Evolutionary conservation across 1,139 yeast genomes (phyloP).

Genomic region (Candida buenavistaensis): DNA sequence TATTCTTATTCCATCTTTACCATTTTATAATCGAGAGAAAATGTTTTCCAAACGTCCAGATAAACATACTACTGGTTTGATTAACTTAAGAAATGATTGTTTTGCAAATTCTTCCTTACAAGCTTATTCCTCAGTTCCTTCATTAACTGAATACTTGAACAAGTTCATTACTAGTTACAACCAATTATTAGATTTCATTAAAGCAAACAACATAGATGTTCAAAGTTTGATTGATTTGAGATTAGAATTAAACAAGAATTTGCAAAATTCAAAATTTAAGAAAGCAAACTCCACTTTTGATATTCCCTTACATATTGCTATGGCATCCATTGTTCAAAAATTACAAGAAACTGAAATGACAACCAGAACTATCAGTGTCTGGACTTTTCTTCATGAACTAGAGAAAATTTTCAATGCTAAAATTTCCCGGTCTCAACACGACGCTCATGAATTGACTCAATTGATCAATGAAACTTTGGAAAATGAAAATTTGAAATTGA

Average conservation of each 20-base stretch:
- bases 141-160: constrained; percentile 62
- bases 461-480: constrained; percentile 76
- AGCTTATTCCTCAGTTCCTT: constrained; percentile 73
- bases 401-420: constrained; percentile 78
- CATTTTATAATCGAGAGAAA: constrained; percentile 8
- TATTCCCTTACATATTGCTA: constrained; percentile 56
- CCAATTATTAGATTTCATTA: constrained; percentile 29
- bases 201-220: constrained; percentile 22
- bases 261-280: constrained; percentile 28
- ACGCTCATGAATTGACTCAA: constrained; percentile 90
- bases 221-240: constrained; percentile 18
- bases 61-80: constrained; percentile 76
- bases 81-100: constrained; percentile 84
- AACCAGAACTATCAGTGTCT: constrained; percentile 63
- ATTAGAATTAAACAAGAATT: constrained; percentile 11
- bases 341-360: constrained; percentile 64
- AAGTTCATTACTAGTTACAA: constrained; percentile 30
- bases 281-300: constrained; percentile 28
- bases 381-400: constrained; percentile 73
- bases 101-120: constrained; percentile 92
- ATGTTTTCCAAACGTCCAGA: constrained; percentile 65
- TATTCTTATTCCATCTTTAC: constrained; percentile 25
- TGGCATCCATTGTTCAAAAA: constrained; percentile 53
- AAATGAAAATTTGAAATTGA: constrained; percentile 55
- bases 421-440: constrained; percentile 84